Conservation (phyloP, 2,329 filamentous ascomycete species). For the Boeremia lycopersici region DNA sequence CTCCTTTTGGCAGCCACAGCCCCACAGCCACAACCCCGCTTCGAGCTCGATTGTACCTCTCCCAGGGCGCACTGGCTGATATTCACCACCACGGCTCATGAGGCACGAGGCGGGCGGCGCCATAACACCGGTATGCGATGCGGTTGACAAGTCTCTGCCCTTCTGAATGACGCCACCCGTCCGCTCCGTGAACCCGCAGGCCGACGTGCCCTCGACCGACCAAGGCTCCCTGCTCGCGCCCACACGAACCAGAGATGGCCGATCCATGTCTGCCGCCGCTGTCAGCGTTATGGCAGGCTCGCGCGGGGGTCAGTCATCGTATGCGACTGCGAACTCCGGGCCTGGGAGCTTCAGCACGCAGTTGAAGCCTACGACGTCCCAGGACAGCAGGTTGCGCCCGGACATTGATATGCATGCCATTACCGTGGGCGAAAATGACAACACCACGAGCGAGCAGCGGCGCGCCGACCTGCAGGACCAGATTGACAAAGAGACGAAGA, state of each 20-base stretch:
- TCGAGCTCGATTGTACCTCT: conserved; percentile 16
- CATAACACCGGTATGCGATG: conserved; percentile 45
- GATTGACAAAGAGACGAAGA: conserved; percentile 95
- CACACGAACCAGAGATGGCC: conserved; percentile 57
- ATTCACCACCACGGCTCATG: conserved; percentile 38
- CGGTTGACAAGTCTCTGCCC: conserved; percentile 44
- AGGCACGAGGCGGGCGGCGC: conserved; percentile 39
- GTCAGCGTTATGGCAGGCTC: conserved; percentile 65
- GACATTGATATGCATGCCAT: conserved; percentile 60
- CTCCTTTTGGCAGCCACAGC: conserved; percentile 12
- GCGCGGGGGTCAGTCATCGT: conserved; percentile 64
- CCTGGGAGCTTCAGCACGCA: conserved; percentile 90
- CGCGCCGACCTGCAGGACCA: conserved; percentile 79
- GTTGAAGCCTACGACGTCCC: conserved; percentile 72
- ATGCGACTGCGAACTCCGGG: conserved; percentile 69
- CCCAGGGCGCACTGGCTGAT: conserved; percentile 22
- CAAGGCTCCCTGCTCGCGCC: conserved; percentile 53
- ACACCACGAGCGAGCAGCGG: conserved; percentile 69
- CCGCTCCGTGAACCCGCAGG: conserved; percentile 49
- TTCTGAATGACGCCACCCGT: conserved; percentile 50
- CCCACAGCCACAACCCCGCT: conserved; percentile 25
- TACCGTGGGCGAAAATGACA: conserved; percentile 66
- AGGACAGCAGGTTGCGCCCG: conserved; percentile 64
- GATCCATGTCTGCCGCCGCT: conserved; percentile 59
- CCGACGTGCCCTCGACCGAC: conserved; percentile 40